Conservation (phyloP, 2,329 filamentous ascomycete species). For the Nemania bipapillata region DNA sequence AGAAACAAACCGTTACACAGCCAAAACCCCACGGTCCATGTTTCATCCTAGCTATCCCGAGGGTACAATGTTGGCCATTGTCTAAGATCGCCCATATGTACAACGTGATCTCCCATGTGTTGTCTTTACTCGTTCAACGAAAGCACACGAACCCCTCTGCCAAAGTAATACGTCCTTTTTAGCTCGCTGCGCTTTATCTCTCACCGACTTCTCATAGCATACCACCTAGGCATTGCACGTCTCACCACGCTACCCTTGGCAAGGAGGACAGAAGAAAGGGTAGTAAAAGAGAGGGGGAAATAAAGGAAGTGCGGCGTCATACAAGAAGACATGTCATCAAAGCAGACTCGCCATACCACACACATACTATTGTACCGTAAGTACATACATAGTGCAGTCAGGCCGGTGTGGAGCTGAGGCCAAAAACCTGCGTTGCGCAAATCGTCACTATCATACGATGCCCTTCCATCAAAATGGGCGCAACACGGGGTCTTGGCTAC, state of each 20-base stretch:
- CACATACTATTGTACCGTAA: background rate
- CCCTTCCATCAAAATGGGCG: conserved; percentile 5
- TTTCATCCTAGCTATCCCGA: conserved; percentile 34
- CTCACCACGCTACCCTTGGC: conserved; percentile 24
- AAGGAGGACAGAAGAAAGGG: background rate
- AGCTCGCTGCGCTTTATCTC: conserved; percentile 6
- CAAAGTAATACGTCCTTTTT: conserved; percentile 10
- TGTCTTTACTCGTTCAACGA: conserved; percentile 33
- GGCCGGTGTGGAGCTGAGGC: conserved; percentile 30
- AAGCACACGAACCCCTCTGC: conserved; percentile 13
- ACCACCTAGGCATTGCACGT: conserved; percentile 1
- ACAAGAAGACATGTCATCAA: conserved; percentile 4
- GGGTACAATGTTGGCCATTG: conserved; percentile 21
- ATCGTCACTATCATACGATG: conserved; percentile 37
- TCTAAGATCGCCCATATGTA: conserved; percentile 29
- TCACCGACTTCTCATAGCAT: conserved; percentile 35
- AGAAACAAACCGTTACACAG: conserved; percentile 31
- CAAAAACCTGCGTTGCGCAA: conserved; percentile 26
- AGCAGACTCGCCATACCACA: conserved; percentile 2
- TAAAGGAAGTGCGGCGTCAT: background rate
- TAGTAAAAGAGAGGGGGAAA: background rate
- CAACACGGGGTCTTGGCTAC: background rate
- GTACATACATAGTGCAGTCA: conserved; percentile 2
- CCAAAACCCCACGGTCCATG: conserved; percentile 31
- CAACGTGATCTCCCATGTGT: conserved; percentile 32